Evolutionary conservation across 257 asterid species (phyloP), one percentile per base, ranked within the genome.

Genomic region (Sherardia arvensis): DNA sequence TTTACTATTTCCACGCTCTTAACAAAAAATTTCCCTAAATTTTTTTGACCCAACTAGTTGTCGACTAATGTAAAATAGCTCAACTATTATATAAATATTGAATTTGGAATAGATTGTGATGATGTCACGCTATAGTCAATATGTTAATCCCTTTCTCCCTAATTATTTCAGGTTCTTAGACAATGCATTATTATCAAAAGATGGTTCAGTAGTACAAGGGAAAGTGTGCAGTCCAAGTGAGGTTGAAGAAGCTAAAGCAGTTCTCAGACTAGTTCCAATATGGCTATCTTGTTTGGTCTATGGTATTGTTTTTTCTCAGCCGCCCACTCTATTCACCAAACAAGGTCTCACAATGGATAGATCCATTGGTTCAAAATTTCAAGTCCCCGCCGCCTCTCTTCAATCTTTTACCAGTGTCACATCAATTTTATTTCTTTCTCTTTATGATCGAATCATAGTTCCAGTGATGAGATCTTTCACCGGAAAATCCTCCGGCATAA

Each of bases 181-280:
- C 51, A 65, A 51, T 15, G 69, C 61, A 30, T 4, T 65, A 36
- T 17, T 49, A 48, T 18, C 59, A 47, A 27, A 38, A 18, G 69
- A 49, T 27, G 36, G 40, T 40, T 22, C 66, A 22, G 23, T 34
- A 25, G 67, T 5, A 26, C 40, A 45, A 8, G 57, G 67, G 6
- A 15, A 63, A 8, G 57, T 27, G 15, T 65, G 60, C 22, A 65
- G 30, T 7, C 12, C n/a, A 11, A 49, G 29, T 33, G 68, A 49
- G 45, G 30, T 65, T 49, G 61, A 65, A 65, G 69, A 65, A 7
- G 66, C 66, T 23, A 64, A 64, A 45, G 60, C 68, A 49, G 6
- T 64, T 64, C 60, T 64, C 20, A 10, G n/a, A n/a, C n/a, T n/a
- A 38, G 47, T 38, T 38, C 47, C 47, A 2, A 38, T 38, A 38